Conservation (phyloP, 78 protist species). For the Monosiga brevicollis region DNA sequence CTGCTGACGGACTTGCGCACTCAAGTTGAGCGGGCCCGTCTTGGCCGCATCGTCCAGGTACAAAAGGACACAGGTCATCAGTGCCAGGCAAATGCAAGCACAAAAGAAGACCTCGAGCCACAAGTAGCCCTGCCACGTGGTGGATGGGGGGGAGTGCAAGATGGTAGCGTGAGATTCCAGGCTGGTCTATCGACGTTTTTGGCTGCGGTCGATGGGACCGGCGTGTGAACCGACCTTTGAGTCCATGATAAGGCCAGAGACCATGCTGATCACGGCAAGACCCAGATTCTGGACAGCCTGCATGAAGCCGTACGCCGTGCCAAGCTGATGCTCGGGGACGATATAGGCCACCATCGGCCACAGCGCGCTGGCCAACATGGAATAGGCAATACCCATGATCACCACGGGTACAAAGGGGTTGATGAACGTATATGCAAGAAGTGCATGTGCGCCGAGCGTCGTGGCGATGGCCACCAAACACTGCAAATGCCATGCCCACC, state of each 20-base stretch:
- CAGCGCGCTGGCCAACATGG: neutral
- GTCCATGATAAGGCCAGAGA: neutral
- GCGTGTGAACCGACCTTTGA: neutral
- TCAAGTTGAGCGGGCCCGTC: neutral
- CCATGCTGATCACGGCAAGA: neutral
- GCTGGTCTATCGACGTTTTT: neutral
- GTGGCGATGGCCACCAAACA: neutral
- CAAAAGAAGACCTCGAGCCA: constrained; percentile 4
- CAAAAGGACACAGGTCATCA: neutral
- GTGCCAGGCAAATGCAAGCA: neutral
- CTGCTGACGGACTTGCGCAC: too few species aligned
- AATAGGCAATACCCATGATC: neutral
- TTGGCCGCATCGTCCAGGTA: neutral
- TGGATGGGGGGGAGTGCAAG: neutral
- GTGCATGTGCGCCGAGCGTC: neutral
- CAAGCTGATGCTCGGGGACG: constrained; percentile 2
- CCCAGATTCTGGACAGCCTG: constrained; percentile 2
- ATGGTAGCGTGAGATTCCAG: neutral
- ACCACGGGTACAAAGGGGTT: neutral
- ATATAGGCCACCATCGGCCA: constrained; percentile 2
- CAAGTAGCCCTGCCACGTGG: neutral
- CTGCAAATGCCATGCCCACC: too few species aligned
- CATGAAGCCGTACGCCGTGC: constrained; percentile 3
- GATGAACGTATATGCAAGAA: neutral
- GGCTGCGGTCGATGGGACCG: neutral